These are phyloP conservation scores for Austroboletus olivaceoglutinosus DNA, from an alignment of 1,284 basidiomycete genomes.

Conservation along the genomic window DNA sequence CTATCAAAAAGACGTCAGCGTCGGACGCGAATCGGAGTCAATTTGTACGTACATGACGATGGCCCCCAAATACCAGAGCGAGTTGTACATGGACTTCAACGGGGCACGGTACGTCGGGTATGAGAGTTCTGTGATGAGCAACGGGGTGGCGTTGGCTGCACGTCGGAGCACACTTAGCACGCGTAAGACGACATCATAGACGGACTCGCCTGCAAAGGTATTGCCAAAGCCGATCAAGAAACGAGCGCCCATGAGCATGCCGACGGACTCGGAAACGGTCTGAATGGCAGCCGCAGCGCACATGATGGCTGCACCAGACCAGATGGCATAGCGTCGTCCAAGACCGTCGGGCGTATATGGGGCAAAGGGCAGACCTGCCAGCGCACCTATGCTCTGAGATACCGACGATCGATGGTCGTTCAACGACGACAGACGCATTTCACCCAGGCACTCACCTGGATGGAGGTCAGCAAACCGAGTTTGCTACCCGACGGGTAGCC, in stretches of 20 bases:
- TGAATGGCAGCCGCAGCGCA: slow-evolving; percentile 64
- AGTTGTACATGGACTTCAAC: slow-evolving; percentile 72
- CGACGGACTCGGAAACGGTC: slow-evolving; percentile 67
- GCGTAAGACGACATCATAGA: not conserved
- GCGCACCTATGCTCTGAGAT: slow-evolving; percentile 59
- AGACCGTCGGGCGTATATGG: slow-evolving; percentile 70
- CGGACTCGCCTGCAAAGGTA: slow-evolving; percentile 58
- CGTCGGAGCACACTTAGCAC: not conserved
- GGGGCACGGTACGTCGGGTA: slow-evolving; percentile 76
- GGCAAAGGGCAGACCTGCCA: slow-evolving; percentile 68
- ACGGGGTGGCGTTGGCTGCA: slow-evolving; percentile 68
- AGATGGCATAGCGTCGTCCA: slow-evolving; percentile 61
- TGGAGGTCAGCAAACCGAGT: slow-evolving; percentile 73
- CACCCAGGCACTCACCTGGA: slow-evolving; percentile 49
- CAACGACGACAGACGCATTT: not conserved
- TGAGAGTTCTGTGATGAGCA: slow-evolving; percentile 74
- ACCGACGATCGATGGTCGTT: not conserved
- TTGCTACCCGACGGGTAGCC: slow-evolving; percentile 50
- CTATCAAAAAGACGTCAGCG: slow-evolving; percentile 28
- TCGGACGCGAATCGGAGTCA: not conserved
- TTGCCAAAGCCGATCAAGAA: slow-evolving; percentile 81
- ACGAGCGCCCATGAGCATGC: slow-evolving; percentile 80
- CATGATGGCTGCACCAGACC: slow-evolving; percentile 66
- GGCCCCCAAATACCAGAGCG: slow-evolving; percentile 76
- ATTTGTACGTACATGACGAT: slow-evolving; percentile 53